Evolutionary conservation across 2,329 filamentous ascomycete genomes (phyloP), one percentile per base, ranked within the genome.

Genomic region (Penicillium paneum): DNA sequence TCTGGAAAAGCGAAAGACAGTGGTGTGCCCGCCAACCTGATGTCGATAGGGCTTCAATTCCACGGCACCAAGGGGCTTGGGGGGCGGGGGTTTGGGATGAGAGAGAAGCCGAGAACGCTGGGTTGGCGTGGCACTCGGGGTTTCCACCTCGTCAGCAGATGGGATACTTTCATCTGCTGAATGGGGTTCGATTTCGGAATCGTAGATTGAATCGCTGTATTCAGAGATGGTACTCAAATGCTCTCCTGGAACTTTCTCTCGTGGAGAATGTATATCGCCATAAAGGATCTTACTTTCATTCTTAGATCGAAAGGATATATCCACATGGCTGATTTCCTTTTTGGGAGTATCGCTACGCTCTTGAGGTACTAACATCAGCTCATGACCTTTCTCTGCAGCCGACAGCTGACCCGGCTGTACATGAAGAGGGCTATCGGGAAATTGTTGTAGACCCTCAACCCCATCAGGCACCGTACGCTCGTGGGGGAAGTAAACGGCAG

Each of bases 41-140:
- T 99, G 94, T 62, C 91, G 90, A 75, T 97, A 99, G 1, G 94
- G 94, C 67, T 97, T 96, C 56, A 99, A 80, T 72, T 97, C 92
- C 63, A 99, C 96, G 29, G 93, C 93, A 59, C 93, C 90, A 28
- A 96, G 80, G 3, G 92, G 91, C 8, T 68, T 70, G 5, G 69
- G 55, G 21, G 64, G 56, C 29, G 62, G 55, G 49, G 66, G 60
- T 45, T 67, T 71, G 49, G 63, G 69, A 49, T 64, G 71, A 42
- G 64, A 62, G 35, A 58, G 55, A 34, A 67, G 45, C 32, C 63
- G 66, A 11, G 61, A 58, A 38, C 59, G 59, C 54, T 71, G 69
- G 34, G 64, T 74, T 15, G 75, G 76, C 8, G 77, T 77, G 13
- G 76, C 73, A 8, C 75, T 79, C 1, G 79, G 78, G 1, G 78